phyloP scores from a whole-genome alignment of 805 yeast species.

The Candida stauntonica region DNA sequence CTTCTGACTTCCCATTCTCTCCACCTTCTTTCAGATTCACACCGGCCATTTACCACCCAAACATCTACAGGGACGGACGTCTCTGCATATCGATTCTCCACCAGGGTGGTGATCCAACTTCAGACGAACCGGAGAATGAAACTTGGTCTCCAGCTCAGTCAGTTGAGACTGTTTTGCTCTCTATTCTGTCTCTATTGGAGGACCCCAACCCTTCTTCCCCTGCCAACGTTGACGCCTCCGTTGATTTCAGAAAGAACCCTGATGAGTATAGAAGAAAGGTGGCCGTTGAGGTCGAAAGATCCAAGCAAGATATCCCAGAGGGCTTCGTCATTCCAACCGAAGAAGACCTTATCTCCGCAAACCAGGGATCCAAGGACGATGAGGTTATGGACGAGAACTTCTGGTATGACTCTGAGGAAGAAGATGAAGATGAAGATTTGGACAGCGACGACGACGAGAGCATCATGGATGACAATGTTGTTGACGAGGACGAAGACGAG shows the following conservation, averaged over 20 bases:
- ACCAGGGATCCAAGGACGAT: conserved; percentile 34
- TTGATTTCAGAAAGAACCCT: conserved; percentile 78
- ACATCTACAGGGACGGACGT: conserved; percentile 89
- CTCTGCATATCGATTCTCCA: conserved; percentile 91
- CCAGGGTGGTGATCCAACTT: conserved; percentile 83
- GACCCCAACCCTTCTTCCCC: conserved; percentile 94
- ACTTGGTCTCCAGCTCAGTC: conserved; percentile 94
- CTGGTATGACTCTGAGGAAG: conserved; percentile 70
- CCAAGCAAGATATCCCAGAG: conserved; percentile 80
- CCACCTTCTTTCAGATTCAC: conserved; percentile 93
- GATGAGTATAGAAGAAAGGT: conserved; percentile 74
- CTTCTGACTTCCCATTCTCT: conserved; percentile 82
- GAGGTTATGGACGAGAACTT: conserved; percentile 75
- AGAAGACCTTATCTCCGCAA: conserved; percentile 45
- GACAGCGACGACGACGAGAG: conserved; percentile 58
- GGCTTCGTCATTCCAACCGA: conserved; percentile 80
- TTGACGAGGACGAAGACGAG: conserved; percentile 49
- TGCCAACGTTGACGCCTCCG: conserved; percentile 95
- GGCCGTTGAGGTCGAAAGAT: conserved; percentile 74
- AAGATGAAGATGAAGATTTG: conserved; percentile 38
- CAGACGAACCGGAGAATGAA: conserved; percentile 89
- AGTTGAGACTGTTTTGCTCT: conserved; percentile 84
- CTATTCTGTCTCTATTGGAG: conserved; percentile 84
- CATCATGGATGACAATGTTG: conserved; percentile 47
- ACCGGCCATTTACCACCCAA: conserved; percentile 93